Base-by-base conservation (phyloP, 2,329 filamentous ascomycete species). In the Xylaria sp. region DNA sequence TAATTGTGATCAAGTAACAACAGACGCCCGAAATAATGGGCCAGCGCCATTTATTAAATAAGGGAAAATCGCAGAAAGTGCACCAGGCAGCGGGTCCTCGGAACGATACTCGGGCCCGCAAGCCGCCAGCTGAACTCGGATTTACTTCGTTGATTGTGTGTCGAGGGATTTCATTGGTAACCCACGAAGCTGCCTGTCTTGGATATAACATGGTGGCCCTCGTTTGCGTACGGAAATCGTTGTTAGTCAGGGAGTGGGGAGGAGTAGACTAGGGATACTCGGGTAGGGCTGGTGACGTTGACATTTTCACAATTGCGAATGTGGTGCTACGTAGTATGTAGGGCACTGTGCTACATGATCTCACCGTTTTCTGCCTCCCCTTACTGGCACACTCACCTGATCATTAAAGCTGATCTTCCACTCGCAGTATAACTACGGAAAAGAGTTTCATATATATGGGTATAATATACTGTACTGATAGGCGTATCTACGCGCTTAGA, bases 101-200 rank as follows among this genome's bases (percentile, higher is more conserved):
- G 66, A 12, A 39, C 3, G 32, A 52, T 65, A 43, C 18, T 57
- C 18, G 53, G 46, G 18, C 36, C 66, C 66, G 66, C 30, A 53
- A 45, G 30, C 60, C 13, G 20, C 30, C 18, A 41, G 15, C 25
- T 4, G 39, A 41, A 52, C 34, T 13, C n/a, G 10, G 32, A 39
- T 8, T 23, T 36, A 34, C 45, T 25, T 15, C 23, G 56, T 36
- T 13, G 23, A 36, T n/a, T 20, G 28, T 12, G 10, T 56, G 20
- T 45, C 46, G 6, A 9, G 8, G 12, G 18, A 12, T 39, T 28
- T 15, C 20, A 55, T 56, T 56, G 53, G 53, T 41, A 55, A 23
- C 28, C 23, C 12, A 34, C 10, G 34, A 41, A 56, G 53, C 20
- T 56, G 34, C 20, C 13, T 41, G 20, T 56, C 34, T 36, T 55